Evolutionary conservation across 306 rosid genomes (phyloP), one percentile per base, ranked within the genome.

Genomic region (Corylus heterophylla): DNA sequence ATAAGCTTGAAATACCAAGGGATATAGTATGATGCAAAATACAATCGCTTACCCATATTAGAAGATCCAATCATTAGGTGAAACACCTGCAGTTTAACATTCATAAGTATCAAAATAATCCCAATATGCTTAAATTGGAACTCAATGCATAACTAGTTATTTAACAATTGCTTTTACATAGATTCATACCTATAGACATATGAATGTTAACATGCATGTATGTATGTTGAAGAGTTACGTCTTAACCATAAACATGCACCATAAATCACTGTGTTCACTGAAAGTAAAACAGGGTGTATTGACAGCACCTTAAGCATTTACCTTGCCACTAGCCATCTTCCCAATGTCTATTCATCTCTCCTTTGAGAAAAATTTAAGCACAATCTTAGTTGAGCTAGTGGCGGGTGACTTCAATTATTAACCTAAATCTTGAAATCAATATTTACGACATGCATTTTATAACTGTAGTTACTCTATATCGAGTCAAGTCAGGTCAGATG

Each of bases 11-110:
- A 52, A 76, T 61, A 72, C 63, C 54, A 35, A 59, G 71, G 48
- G 59, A 61, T 71, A 73, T 68, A 73, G 56, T 74, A 78, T 16
- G 71, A 75, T 63, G 71, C 29, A 82, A 82, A 78, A 77, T 76
- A 67, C 22, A 85, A 83, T 55, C 45, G 29, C 94, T 88, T 78
- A 94, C 98, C 98, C 78, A 84, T 74, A 79, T 90, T 92, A 67
- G 98, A 92, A 85, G 92, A 86, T 79, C 98, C 97, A 91, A 94
- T 86, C 92, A 94, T 83, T 75, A 90, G 75, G 83, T 94, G 98
- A 85, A 94, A 91, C 86, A 94, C 98, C 98, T 94, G 97, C 85
- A 89, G 72, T 50, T 42, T 77, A 72, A 61, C 79, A 80, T 71
- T 78, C 71, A 76, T 77, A 79, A 54, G 78, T 85, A 66, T 79